Conservation (phyloP, 2,329 filamentous ascomycete genomes). For the Botrytis fabae region DNA sequence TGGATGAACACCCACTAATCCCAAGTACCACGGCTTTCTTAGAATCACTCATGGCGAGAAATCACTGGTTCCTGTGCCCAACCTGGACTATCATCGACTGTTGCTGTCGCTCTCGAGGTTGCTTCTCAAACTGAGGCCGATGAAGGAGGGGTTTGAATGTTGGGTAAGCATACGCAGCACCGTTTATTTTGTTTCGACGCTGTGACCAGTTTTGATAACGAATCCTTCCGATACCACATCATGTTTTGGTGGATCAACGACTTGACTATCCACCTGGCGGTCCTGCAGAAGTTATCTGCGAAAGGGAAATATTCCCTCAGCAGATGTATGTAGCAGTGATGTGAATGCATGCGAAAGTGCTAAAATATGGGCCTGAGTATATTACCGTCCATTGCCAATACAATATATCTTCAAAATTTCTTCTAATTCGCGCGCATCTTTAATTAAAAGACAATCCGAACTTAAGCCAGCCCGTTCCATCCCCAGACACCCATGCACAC, state of each 20-base stretch:
- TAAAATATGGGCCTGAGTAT: not conserved
- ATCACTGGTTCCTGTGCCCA: not conserved
- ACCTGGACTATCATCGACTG: not conserved
- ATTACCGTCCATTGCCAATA: not conserved
- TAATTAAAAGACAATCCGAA: not conserved
- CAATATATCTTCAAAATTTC: constrained; percentile 8
- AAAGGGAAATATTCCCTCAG: not conserved
- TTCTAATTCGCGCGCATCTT: constrained; percentile 8
- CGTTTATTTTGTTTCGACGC: not conserved
- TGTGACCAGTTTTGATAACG: constrained; percentile 7
- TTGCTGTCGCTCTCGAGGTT: not conserved
- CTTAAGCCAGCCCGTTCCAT: constrained; percentile 7
- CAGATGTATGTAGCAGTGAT: constrained; percentile 3
- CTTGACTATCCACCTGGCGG: not conserved
- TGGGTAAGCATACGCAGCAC: constrained; percentile 3
- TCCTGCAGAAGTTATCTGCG: not conserved
- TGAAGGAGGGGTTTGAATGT: not conserved
- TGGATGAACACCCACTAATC: constrained; percentile 87
- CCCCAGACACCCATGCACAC: constrained; percentile 13
- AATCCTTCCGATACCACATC: constrained; percentile 4
- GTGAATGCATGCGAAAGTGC: not conserved
- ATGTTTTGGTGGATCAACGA: constrained; percentile 13
- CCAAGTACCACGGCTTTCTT: constrained; percentile 62
- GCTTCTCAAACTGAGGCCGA: not conserved
- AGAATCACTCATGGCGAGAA: constrained; percentile 23